A percentile compares a stretch with the other conserved stretches of the same genome.
phyloP scores from a whole-genome alignment of 2,329 filamentous ascomycete species.

The Penicillium sp. region DNA sequence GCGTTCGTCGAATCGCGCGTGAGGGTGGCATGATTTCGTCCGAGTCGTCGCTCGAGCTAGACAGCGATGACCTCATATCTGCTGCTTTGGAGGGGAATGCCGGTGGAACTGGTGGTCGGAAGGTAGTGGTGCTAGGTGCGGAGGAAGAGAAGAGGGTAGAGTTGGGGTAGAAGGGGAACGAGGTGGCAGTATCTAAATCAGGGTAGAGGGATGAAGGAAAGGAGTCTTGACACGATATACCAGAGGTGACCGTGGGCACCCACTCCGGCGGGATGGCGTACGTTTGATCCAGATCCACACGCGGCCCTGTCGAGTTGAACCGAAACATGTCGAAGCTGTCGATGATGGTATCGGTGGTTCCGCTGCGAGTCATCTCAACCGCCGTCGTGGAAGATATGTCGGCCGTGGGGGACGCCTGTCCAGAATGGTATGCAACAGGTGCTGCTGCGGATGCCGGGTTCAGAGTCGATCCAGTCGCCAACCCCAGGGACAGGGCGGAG shows the following conservation, averaged over 20 bases:
- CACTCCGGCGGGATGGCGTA: slow-evolving; percentile 29
- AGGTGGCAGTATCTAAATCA: slow-evolving; percentile 36
- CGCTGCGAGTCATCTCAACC: slow-evolving; percentile 51
- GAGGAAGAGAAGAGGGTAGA: slow-evolving; percentile 39
- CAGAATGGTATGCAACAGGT: slow-evolving; percentile 8
- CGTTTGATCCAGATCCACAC: slow-evolving; percentile 20
- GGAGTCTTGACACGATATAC: slow-evolving; percentile 20
- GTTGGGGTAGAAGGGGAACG: slow-evolving; percentile 34
- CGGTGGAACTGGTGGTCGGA: slow-evolving; percentile 30
- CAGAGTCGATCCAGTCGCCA: slow-evolving; percentile 17
- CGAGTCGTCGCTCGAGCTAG: slow-evolving; percentile 51
- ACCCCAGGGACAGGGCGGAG: slow-evolving; percentile 26
- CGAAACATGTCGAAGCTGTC: slow-evolving; percentile 50
- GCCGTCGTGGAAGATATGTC: slow-evolving; percentile 35
- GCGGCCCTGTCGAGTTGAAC: slow-evolving; percentile 46
- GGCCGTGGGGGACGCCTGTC: slow-evolving; percentile 24
- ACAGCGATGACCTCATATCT: slow-evolving; percentile 58
- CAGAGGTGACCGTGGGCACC: slow-evolving; percentile 26
- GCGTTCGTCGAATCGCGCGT: slow-evolving; percentile 51
- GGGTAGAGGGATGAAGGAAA: slow-evolving; percentile 23
- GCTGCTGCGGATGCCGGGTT: neutral
- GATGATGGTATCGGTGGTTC: slow-evolving; percentile 51
- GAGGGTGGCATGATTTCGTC: slow-evolving; percentile 43
- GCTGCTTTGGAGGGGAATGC: slow-evolving; percentile 43
- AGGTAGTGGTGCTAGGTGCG: slow-evolving; percentile 39